Conservation (phyloP, 345 rosid species). For the Salix arbutifolia region DNA sequence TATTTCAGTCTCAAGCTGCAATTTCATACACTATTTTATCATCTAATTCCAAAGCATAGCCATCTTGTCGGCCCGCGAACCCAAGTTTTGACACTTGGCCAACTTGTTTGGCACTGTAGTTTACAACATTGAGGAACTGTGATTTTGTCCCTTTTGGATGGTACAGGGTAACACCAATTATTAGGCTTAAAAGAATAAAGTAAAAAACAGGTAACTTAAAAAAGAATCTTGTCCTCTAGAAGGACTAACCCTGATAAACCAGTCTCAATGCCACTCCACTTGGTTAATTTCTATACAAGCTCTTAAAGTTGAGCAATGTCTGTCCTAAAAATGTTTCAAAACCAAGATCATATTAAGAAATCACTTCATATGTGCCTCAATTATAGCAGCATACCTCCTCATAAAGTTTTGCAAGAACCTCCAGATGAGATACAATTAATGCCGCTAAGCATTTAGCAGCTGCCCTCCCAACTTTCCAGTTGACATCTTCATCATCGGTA, state of each 20-base stretch:
- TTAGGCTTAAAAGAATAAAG: background rate
- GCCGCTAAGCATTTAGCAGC: slow-evolving; percentile 96
- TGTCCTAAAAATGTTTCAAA: background rate
- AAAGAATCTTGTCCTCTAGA: background rate
- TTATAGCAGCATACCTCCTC: slow-evolving; percentile 52
- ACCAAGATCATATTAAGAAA: background rate
- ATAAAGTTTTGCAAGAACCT: slow-evolving; percentile 74
- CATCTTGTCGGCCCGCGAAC: background rate
- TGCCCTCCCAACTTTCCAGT: slow-evolving; percentile 99
- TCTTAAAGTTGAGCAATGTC: background rate
- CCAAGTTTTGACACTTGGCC: too few species aligned
- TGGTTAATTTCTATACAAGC: too few species aligned
- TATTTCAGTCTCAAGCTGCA: too few species aligned
- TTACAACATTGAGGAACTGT: background rate
- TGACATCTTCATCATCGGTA: slow-evolving; percentile 98
- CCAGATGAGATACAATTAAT: slow-evolving; percentile 90
- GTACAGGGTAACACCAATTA: background rate
- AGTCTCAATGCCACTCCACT: background rate
- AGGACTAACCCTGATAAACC: background rate
- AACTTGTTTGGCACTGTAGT: too few species aligned
- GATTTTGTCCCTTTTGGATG: background rate
- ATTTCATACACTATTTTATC: background rate
- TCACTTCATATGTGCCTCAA: background rate
- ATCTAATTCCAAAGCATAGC: background rate
- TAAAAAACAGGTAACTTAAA: background rate